These are phyloP conservation scores for Prinsepia uniflora DNA, from an alignment of 306 rosid genomes.

Conservation along the genomic window DNA sequence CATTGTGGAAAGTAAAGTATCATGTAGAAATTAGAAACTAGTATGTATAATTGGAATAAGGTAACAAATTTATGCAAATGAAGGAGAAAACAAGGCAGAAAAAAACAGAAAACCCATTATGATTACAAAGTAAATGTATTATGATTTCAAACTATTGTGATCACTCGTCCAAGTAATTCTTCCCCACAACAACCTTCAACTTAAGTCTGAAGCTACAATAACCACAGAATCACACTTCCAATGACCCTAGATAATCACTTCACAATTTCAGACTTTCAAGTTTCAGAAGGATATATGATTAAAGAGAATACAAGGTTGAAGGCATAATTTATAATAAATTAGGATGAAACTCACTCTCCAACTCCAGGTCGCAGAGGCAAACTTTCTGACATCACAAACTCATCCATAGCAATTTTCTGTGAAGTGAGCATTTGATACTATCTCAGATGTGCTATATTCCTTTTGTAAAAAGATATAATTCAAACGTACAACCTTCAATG, in stretches of 20 bases:
- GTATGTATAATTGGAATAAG: neutral
- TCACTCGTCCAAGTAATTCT: neutral
- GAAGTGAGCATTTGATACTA: neutral
- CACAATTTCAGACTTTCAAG: neutral
- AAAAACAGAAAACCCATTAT: neutral
- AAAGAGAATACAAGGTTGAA: conserved; percentile 10
- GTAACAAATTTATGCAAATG: neutral
- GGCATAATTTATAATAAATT: conserved; percentile 20
- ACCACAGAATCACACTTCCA: neutral
- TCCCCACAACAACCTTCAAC: neutral
- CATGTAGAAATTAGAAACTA: neutral
- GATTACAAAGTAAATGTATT: neutral
- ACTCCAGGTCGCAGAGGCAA: conserved; percentile 81
- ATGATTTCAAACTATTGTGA: neutral
- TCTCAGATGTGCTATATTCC: neutral
- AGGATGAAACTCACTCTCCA: conserved; percentile 65
- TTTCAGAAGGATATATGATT: conserved; percentile 18
- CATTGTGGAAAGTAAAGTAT: neutral
- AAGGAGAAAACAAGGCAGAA: neutral
- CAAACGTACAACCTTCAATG: neutral
- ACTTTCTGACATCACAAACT: conserved; percentile 61
- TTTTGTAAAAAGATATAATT: neutral
- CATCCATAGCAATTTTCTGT: conserved; percentile 73
- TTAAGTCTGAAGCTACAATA: neutral
- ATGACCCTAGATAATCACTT: neutral